Evolutionary conservation across 2,329 filamentous ascomycete species (phyloP).

Genomic region (Diplodia corticola): DNA sequence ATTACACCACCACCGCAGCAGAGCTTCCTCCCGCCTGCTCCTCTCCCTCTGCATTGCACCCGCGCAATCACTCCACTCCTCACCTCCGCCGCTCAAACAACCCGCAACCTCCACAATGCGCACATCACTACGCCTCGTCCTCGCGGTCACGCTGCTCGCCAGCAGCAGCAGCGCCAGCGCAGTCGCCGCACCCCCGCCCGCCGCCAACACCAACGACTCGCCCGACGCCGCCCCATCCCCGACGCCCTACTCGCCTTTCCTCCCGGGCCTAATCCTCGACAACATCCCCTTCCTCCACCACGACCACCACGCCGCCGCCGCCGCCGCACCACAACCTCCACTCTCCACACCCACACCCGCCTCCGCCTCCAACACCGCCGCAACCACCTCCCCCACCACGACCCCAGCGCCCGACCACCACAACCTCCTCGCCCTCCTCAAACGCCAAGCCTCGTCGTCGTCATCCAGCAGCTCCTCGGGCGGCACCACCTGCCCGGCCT

Average conservation of each 20-base stretch:
- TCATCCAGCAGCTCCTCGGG: constrained; percentile 23
- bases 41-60: background rate
- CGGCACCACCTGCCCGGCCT: constrained; percentile 49
- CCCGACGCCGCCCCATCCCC: background rate
- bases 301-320: background rate
- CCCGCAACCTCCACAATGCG: constrained; percentile 1
- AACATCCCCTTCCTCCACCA: background rate
- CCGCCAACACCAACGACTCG: background rate
- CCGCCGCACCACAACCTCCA: background rate
- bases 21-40: background rate
- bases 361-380: background rate
- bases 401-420: background rate
- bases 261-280: constrained; percentile 14
- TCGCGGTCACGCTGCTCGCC: constrained; percentile 2
- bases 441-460: constrained; percentile 29
- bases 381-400: background rate
- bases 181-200: constrained; percentile 2
- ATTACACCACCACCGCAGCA: background rate
- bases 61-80: background rate
- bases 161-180: background rate
- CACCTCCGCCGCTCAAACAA: background rate
- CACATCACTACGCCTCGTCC: background rate
- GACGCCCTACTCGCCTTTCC: constrained; percentile 9
- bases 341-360: background rate
- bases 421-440: background rate